Evolutionary conservation across 23 red algal species (phyloP).

Genomic region (Cyanidioschyzon merolae): DNA sequence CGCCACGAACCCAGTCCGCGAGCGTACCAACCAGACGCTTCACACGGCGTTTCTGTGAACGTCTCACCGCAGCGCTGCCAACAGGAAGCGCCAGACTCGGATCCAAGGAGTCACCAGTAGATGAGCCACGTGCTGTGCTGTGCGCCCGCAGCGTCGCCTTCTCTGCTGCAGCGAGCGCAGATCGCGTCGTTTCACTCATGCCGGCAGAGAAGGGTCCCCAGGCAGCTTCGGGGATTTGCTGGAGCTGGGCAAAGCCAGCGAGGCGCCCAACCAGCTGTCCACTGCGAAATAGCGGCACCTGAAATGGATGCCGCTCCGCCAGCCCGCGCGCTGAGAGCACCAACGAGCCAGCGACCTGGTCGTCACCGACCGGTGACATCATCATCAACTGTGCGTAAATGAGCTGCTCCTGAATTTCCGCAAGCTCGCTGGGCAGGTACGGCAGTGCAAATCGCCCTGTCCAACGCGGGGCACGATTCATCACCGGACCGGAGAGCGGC

Average conservation of each 20-base stretch:
- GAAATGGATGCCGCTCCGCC: not conserved
- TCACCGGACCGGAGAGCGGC: not conserved
- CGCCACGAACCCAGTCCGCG: conserved; percentile 9
- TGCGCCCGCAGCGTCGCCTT: not conserved
- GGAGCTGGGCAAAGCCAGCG: not conserved
- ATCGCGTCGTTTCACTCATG: not conserved
- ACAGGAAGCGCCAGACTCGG: not conserved
- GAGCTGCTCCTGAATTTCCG: not conserved
- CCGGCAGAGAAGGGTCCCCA: not conserved
- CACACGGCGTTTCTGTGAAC: conserved; percentile 5
- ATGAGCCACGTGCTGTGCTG: not conserved
- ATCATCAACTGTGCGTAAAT: not conserved
- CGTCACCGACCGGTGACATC: not conserved
- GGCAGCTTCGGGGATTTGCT: not conserved
- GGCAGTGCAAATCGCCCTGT: not conserved
- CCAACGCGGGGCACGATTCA: conserved; percentile 3
- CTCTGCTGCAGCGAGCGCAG: not conserved
- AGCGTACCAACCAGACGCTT: conserved; percentile 5
- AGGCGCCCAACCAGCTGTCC: conserved; percentile 10
- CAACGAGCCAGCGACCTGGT: not conserved
- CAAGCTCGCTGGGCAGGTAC: conserved; percentile 9
- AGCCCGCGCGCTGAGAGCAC: not conserved
- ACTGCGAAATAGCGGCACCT: conserved; percentile 4
- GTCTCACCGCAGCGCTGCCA: not conserved
- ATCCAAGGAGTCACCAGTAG: not conserved